phyloP scores from a whole-genome alignment of 225 moss, liverwort and hornwort species.

The Anthoceros angustus region DNA sequence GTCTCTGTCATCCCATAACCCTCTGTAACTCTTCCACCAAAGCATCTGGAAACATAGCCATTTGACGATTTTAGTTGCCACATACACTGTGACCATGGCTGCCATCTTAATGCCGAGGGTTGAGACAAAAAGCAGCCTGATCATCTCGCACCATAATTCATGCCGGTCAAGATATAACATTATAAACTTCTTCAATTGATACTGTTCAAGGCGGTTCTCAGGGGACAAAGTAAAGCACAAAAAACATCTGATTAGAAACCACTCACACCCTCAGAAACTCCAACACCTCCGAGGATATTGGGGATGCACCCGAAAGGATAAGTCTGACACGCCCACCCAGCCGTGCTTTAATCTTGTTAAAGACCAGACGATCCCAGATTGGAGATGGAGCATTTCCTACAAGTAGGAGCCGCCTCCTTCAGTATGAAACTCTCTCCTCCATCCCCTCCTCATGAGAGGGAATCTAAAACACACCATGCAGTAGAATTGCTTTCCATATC shows the following conservation, averaged over 20 bases:
- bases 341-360: constrained; percentile 71
- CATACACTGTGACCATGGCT: no score
- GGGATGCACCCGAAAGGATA: constrained; percentile 74
- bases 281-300: constrained; percentile 73
- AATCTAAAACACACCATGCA: background rate
- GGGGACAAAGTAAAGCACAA: background rate
- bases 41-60: constrained; percentile 43
- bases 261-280: constrained; percentile 78
- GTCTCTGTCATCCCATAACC: constrained; percentile 98
- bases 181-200: no score
- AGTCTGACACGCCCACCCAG: constrained; percentile 85
- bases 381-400: constrained; percentile 68
- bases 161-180: no score
- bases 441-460: background rate
- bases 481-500: background rate
- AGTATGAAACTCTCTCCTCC: background rate
- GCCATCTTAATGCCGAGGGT: no score
- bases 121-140: no score
- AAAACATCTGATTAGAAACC: background rate
- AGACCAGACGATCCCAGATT: constrained; percentile 91
- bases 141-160: no score
- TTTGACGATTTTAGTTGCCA: no score
- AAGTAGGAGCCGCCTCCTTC: background rate
- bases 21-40: constrained; percentile 72
- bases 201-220: background rate